Base-by-base conservation (phyloP, 345 rosid genomes). In the Salix purpurea region DNA sequence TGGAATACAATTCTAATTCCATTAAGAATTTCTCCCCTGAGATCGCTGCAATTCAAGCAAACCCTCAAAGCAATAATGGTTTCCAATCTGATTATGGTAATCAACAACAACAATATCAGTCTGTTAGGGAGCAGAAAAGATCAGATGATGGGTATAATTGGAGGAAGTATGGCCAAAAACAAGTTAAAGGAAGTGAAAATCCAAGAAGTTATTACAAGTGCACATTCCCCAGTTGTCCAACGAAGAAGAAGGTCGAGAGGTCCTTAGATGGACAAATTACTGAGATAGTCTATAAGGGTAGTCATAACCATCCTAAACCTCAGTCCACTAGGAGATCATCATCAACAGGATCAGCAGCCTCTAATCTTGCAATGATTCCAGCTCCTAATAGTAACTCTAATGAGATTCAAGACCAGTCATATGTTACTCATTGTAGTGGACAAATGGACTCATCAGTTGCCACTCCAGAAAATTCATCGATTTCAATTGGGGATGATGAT, bases 141-240 rank as follows among this genome's bases (percentile, higher is more conserved):
- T 85, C 97, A 13, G 94, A 90, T 10, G 98, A 92, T 80, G 98
- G 98, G 36, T 94, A 89, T 83, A 91, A 92, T 39, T 94, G 98
- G 98, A 86, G 97, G n/a, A 94, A 94, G 84, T 94, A 94, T 78
- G 98, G 98, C 4, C 98, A 94, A 73, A 94, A 94, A 78, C 92
- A 90, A 81, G 98, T 92, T 69, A 92, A 94, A 83, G 98, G 97
- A 74, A 94, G 98, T 34, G 96, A 92, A 79, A 94, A 94, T 75
- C 97, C 97, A 36, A 88, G 97, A 80, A 94, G 98, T 74, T 94
- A 94, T 84, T 94, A 88, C 86, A 92, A 90, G 89, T 94, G 98
- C 89, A 94, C 95, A 6, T 91, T 42, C 76, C 92, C 91, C 7
- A 87, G 48, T 70, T 94, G 98, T 71, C 84, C 87, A 16, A 92